These are phyloP conservation scores for Pancytospora philotis DNA, from an alignment of 371 early-diverging fungal genomes.

Conservation along the genomic window DNA sequence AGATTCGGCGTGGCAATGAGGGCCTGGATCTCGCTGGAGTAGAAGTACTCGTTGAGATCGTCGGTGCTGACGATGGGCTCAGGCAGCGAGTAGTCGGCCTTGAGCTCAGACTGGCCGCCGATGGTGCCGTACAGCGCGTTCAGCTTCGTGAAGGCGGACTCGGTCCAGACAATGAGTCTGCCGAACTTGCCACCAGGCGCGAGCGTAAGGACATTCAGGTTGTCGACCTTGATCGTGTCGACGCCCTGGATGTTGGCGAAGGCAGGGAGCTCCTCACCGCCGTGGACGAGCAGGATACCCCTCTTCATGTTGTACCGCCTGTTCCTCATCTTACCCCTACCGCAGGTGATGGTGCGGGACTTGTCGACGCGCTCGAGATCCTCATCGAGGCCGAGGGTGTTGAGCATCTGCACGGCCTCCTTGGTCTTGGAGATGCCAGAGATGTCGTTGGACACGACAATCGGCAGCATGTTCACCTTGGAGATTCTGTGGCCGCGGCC, in stretches of 20 bases:
- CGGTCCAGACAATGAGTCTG: slow-evolving; percentile 98
- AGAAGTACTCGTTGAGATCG: slow-evolving; percentile 84
- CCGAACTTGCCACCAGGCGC: slow-evolving; percentile 99
- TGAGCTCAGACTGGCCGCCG: slow-evolving; percentile 68
- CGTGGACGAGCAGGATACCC: slow-evolving; percentile 83
- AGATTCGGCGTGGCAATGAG: slow-evolving; percentile 74
- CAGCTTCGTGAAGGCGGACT: slow-evolving; percentile 80
- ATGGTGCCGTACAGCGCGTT: slow-evolving; percentile 83
- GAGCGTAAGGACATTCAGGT: slow-evolving; percentile 87
- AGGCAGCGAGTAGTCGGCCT: slow-evolving; percentile 83
- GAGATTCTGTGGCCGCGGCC: slow-evolving; percentile 95
- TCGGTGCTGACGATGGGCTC: slow-evolving; percentile 75
- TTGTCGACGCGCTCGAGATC: slow-evolving; percentile 90
- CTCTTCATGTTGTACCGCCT: slow-evolving; percentile 90
- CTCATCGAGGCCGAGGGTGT: slow-evolving; percentile 77
- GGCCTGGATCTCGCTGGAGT: slow-evolving; percentile 88
- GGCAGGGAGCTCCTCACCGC: slow-evolving; percentile 80
- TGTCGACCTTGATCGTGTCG: slow-evolving; percentile 74
- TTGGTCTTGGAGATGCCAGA: slow-evolving; percentile 83
- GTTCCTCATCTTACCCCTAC: slow-evolving; percentile 96
- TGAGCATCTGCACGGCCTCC: slow-evolving; percentile 79
- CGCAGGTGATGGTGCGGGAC: slow-evolving; percentile 89
- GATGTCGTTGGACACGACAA: slow-evolving; percentile 73
- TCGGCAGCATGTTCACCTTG: slow-evolving; percentile 81
- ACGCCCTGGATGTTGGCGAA: slow-evolving; percentile 99